Evolutionary conservation across 441 rosid species (phyloP).

Genomic region (Daphne laureola): DNA sequence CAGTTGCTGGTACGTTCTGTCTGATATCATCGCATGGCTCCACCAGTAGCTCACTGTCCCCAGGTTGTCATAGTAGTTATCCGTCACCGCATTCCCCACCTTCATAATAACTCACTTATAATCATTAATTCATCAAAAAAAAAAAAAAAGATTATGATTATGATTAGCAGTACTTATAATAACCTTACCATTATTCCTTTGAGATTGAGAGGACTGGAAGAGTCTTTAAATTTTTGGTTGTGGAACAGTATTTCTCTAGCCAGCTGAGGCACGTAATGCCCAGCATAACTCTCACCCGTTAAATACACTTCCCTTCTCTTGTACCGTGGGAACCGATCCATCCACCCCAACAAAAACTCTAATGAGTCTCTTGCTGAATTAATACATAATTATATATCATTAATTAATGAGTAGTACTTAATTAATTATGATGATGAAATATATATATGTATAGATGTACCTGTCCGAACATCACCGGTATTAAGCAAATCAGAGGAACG

Average conservation of each 20-base stretch:
- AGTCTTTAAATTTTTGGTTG: too few relatives aligned
- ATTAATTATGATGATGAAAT: too few relatives aligned
- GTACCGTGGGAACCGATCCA: constrained; percentile 76
- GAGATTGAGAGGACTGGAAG: constrained; percentile 68
- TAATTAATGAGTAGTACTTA: constrained; percentile 1
- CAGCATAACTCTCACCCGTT: constrained; percentile 96
- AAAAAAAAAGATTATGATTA: too few relatives aligned
- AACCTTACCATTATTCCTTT: constrained; percentile 96
- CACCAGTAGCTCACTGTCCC: constrained; percentile 98
- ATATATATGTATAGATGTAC: constrained; percentile 38
- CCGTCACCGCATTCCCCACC: constrained; percentile 99
- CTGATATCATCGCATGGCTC: constrained; percentile 99
- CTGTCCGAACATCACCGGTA: constrained; percentile 85
- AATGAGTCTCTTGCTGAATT: constrained; percentile 90
- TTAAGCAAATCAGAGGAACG: constrained; percentile 65
- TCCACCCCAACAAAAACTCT: constrained; percentile 63
- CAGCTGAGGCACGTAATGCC: constrained; percentile 96
- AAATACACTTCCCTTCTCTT: constrained; percentile 57
- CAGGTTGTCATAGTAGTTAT: constrained; percentile 80
- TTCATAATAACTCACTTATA: constrained; percentile 9
- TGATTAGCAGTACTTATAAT: too few relatives aligned
- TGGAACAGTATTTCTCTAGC: constrained; percentile 64
- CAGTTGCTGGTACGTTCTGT: constrained; percentile 69
- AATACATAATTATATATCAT: not conserved
- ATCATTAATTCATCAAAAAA: too few relatives aligned